Evolutionary conservation across 1,139 yeast genomes (phyloP), one percentile per base, ranked within the genome.

Genomic region (Hanseniaspora gamundiae): DNA sequence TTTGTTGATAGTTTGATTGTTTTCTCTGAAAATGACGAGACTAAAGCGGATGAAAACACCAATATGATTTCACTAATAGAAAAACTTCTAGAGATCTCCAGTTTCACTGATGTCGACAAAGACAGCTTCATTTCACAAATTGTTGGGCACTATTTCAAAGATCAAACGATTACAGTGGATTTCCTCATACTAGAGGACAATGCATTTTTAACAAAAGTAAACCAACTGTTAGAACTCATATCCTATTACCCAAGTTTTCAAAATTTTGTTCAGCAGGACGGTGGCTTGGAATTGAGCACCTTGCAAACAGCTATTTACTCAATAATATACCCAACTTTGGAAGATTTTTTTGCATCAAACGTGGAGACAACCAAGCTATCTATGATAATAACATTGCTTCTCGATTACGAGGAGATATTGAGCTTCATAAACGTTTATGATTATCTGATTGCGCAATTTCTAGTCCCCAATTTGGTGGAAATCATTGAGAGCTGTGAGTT

Each of bases 381-480:
- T 42, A 41, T 57, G 6, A 60, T 64, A 2, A 55, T 66, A 7
- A 62, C 58, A 11, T 47, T 60, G 24, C 49, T 64, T 45, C 66
- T 74, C 27, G 72, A 70, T 31, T 73, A 75, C 68, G 62, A 62
- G 35, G 58, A 59, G 0, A 48, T 73, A 1, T 45, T 74, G 2
- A 68, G 70, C 14, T 57, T 51, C 35, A 50, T 53, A 13, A 46
- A 45, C 22, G 49, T 52, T 38, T 46, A 41, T 2, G 52, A 52
- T 1, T 50, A 52, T 17, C 50, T 70, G 6, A 49, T 64, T 14
- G 53, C 61, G 4, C 51, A 56, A 19, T 49, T 67, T 13, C 50
- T 66, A 1, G 45, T 60, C 0, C 74, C 77, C 0, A 64, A 61
- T 26, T 52, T 76, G 7, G 39, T 54, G 1, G 40, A 50, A 1